Evolutionary conservation across 208 protist genomes (phyloP).

Genomic region (Trypanosoma boissoni): DNA sequence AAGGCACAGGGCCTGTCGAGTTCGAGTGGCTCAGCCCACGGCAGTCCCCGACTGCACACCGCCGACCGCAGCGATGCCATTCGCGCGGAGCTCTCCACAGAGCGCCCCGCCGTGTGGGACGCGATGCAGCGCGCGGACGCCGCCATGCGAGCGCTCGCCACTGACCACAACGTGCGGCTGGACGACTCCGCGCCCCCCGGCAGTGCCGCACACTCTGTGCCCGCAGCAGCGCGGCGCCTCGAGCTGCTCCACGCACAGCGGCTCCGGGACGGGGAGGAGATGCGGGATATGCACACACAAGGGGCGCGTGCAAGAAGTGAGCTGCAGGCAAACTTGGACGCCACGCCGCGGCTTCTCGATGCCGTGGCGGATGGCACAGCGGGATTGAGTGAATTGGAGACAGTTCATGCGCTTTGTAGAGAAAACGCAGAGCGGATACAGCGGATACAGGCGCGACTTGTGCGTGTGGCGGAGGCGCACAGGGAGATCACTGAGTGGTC

Average conservation of each 20-base stretch:
- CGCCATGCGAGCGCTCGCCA: neutral
- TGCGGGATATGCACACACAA: slow-evolving; percentile 3
- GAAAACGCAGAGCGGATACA: slow-evolving; percentile 11
- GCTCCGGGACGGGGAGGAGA: slow-evolving; percentile 6
- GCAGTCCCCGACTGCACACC: slow-evolving; percentile 5
- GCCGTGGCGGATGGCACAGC: neutral
- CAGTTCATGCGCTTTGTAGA: slow-evolving; percentile 13
- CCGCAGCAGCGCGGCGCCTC: neutral
- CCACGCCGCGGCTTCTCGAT: neutral
- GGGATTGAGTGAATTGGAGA: neutral
- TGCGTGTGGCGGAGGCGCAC: slow-evolving; percentile 4
- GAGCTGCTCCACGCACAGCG: slow-evolving; percentile 9
- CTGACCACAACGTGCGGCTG: no score
- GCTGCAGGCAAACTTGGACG: slow-evolving; percentile 1
- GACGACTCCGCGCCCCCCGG: no score
- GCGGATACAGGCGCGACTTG: slow-evolving; percentile 1
- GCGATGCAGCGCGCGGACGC: slow-evolving; percentile 3
- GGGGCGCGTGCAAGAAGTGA: neutral
- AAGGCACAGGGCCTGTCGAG: no score
- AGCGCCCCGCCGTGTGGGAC: slow-evolving; percentile 3
- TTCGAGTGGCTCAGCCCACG: no score
- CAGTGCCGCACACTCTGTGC: no score
- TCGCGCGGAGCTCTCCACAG: neutral
- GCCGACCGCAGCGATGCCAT: neutral
- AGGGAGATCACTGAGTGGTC: neutral